Evolutionary conservation across 306 rosid genomes (phyloP).

Genomic region (Prunus salicina): DNA sequence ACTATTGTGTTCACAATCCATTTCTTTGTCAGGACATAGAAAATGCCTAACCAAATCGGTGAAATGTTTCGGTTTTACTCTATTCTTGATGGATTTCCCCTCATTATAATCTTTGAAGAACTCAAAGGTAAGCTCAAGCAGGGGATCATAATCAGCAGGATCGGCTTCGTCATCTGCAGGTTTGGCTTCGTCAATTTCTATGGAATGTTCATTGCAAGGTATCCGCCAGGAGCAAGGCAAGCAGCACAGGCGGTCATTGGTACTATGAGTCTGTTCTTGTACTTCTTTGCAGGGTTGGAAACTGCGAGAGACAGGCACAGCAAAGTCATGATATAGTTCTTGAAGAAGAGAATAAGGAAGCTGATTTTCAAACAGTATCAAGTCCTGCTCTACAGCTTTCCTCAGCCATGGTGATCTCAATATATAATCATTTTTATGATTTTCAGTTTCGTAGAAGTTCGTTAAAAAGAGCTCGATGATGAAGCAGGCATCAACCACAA

Average conservation of each 20-base stretch:
- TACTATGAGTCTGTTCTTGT: not conserved
- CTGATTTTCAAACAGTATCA: conserved; percentile 57
- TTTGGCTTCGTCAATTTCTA: too few species aligned
- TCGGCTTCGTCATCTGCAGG: too few species aligned
- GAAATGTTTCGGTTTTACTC: conserved; percentile 24
- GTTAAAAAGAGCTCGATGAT: conserved; percentile 40
- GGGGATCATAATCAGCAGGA: too few species aligned
- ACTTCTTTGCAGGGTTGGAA: too few species aligned
- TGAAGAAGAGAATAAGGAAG: conserved; percentile 38
- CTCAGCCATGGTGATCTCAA: conserved; percentile 38
- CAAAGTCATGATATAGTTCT: conserved; percentile 15
- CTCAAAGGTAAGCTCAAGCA: not conserved
- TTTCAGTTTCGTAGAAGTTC: not conserved
- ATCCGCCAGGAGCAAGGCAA: too few species aligned
- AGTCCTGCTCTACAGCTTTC: conserved; percentile 30
- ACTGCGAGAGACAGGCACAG: not conserved
- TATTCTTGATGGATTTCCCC: not conserved
- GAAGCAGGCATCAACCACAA: conserved; percentile 28
- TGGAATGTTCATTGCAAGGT: too few species aligned
- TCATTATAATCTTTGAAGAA: conserved; percentile 6
- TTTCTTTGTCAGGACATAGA: conserved; percentile 16
- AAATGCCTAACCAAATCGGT: conserved; percentile 49
- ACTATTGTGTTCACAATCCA: not conserved
- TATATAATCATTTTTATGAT: conserved; percentile 20
- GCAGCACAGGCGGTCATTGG: too few species aligned